phyloP scores from a whole-genome alignment of 2,329 filamentous ascomycete genomes.

The Tolypocladium endophyticum region DNA sequence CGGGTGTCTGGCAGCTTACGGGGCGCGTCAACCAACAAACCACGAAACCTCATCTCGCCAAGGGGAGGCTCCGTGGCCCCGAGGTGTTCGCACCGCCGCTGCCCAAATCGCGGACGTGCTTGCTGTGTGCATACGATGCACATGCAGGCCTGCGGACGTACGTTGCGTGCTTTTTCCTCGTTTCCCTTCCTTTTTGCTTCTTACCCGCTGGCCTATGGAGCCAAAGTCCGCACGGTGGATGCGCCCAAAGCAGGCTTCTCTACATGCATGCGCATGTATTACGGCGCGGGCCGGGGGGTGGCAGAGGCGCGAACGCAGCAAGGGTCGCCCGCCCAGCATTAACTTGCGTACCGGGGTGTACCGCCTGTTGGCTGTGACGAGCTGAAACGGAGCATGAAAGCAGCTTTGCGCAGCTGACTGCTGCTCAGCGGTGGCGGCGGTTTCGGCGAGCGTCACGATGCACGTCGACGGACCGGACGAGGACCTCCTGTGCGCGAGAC shows the following conservation, averaged over 20 bases:
- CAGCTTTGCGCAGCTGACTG: neutral
- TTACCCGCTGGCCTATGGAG: neutral
- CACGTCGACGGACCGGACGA: neutral
- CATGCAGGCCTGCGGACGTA: neutral
- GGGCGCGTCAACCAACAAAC: neutral
- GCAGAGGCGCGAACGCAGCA: neutral
- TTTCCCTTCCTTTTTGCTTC: neutral
- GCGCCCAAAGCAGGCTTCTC: neutral
- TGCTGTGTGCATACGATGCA: neutral
- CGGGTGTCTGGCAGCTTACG: slow-evolving; percentile 3
- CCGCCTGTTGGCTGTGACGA: neutral
- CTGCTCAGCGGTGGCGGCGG: neutral
- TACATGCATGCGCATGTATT: neutral
- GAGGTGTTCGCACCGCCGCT: neutral
- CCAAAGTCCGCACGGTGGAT: neutral
- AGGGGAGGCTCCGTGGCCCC: neutral
- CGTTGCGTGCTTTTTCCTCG: neutral
- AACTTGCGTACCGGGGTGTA: neutral
- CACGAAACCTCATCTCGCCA: neutral
- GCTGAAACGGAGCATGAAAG: neutral
- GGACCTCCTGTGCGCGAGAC: neutral
- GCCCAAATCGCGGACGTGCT: neutral
- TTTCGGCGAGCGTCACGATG: neutral
- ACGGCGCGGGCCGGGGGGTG: neutral
- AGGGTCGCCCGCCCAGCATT: neutral